Percentiles rank a stretch among this genome's conserved stretches.
Evolutionary conservation across 2,329 filamentous ascomycete species (phyloP).

Genomic region (Penicillium fuscoglaucum): DNA sequence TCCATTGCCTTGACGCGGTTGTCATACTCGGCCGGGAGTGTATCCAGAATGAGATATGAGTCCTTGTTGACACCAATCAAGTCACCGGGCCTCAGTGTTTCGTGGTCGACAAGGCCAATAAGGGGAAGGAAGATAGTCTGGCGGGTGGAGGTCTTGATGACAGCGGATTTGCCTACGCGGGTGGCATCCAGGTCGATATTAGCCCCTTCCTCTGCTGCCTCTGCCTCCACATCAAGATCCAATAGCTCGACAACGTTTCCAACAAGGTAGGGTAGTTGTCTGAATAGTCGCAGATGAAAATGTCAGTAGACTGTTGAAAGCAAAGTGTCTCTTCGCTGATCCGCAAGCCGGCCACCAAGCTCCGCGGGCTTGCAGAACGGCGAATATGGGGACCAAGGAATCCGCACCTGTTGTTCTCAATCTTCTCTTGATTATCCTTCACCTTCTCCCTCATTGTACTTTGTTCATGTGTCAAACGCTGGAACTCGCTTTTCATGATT

Average conservation of each 20-base stretch:
- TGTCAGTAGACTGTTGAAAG: constrained; percentile 15
- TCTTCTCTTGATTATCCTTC: constrained; percentile 98
- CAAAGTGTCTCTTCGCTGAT: not conserved
- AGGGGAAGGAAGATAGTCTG: constrained; percentile 98
- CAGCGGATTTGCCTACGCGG: constrained; percentile 93
- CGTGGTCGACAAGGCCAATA: constrained; percentile 93
- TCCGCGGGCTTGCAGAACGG: constrained; percentile 14
- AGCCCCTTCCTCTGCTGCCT: constrained; percentile 94
- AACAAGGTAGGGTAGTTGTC: constrained; percentile 96
- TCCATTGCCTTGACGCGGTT: constrained; percentile 99
- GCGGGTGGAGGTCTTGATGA: constrained; percentile 98
- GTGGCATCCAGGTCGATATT: constrained; percentile 98
- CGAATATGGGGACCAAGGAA: not conserved
- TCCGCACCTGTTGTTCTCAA: constrained; percentile 89
- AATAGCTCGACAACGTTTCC: constrained; percentile 97
- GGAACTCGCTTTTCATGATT: constrained; percentile 98
- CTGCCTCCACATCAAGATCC: constrained; percentile 91
- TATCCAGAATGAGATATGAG: constrained; percentile 95
- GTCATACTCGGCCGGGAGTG: constrained; percentile 94
- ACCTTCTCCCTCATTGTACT: constrained; percentile 97
- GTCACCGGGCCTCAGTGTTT: constrained; percentile 91
- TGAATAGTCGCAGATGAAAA: constrained; percentile 39
- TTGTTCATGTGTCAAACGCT: constrained; percentile 93
- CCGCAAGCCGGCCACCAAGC: constrained; percentile 15
- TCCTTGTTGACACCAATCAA: constrained; percentile 99